phyloP scores from a whole-genome alignment of 768 basidiomycete species.

The Kwoniella dendrophila region DNA sequence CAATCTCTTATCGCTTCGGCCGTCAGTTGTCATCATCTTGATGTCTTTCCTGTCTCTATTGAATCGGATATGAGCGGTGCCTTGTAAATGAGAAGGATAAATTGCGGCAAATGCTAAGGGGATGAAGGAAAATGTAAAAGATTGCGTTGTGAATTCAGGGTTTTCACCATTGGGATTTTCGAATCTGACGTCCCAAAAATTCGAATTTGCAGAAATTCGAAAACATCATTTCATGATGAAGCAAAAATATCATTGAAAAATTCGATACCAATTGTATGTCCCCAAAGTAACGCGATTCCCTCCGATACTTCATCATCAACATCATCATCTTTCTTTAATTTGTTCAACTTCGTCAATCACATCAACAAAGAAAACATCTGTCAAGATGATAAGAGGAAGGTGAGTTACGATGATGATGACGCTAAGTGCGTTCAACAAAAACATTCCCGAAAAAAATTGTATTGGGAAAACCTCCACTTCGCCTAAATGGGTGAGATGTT shows the following conservation, averaged over 20 bases:
- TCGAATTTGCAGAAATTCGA: conserved; percentile 6
- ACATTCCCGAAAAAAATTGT: neutral
- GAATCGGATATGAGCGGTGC: conserved; percentile 19
- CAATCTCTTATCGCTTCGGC: conserved; percentile 11
- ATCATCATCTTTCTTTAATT: neutral
- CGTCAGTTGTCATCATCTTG: neutral
- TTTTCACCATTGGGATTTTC: neutral
- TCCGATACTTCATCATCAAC: conserved; percentile 2
- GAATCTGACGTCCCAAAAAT: conserved; percentile 7
- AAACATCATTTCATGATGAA: conserved; percentile 4
- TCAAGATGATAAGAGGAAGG: conserved; percentile 23
- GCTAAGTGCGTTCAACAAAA: too few relatives aligned
- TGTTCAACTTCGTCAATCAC: neutral
- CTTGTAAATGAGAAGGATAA: too few relatives aligned
- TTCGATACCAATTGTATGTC: neutral
- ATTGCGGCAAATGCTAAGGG: conserved; percentile 1
- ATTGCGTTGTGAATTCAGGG: neutral
- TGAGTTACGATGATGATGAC: conserved; percentile 2
- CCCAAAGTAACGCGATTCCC: conserved; percentile 9
- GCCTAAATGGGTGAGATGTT: neutral
- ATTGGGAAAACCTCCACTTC: conserved; percentile 11
- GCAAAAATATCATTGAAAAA: neutral
- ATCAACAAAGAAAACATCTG: neutral
- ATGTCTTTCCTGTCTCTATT: neutral
- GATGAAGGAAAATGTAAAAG: too few relatives aligned